Evolutionary conservation across 768 basidiomycete species (phyloP).

Genomic region (Pluteus cervinus): DNA sequence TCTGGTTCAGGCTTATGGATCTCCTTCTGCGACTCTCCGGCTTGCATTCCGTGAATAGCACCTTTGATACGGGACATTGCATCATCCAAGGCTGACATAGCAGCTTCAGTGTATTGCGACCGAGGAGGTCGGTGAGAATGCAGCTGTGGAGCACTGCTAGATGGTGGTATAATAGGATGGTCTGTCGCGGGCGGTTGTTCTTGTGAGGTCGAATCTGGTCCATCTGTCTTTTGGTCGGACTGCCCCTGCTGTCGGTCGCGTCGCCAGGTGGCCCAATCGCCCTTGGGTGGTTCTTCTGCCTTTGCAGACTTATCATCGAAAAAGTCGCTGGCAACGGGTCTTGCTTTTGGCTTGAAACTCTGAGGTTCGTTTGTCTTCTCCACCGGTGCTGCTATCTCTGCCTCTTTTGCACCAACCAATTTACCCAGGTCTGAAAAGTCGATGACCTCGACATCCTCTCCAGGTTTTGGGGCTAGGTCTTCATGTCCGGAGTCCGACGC

Average conservation of each 20-base stretch:
- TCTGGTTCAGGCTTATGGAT: slow-evolving; percentile 17
- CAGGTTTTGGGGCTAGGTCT: slow-evolving; percentile 35
- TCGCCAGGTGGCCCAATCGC: slow-evolving; percentile 33
- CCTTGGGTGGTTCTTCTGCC: slow-evolving; percentile 15
- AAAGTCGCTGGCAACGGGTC: slow-evolving; percentile 66
- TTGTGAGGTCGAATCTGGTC: too few relatives aligned
- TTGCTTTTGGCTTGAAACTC: slow-evolving; percentile 15
- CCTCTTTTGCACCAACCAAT: slow-evolving; percentile 43
- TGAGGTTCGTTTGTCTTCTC: slow-evolving; percentile 13
- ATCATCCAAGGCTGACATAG: slow-evolving; percentile 75
- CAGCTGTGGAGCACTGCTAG: not conserved
- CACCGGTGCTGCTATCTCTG: slow-evolving; percentile 13
- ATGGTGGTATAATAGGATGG: not conserved
- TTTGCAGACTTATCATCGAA: slow-evolving; percentile 44
- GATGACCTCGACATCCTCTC: slow-evolving; percentile 70
- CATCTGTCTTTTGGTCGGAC: too few relatives aligned
- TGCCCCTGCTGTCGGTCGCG: slow-evolving; percentile 11
- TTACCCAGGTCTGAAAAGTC: slow-evolving; percentile 75
- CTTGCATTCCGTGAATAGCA: slow-evolving; percentile 65
- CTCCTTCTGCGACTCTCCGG: slow-evolving; percentile 30
- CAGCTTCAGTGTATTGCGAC: slow-evolving; percentile 40
- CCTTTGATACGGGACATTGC: slow-evolving; percentile 84
- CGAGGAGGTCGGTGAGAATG: slow-evolving; percentile 29
- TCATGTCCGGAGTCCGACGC: too few relatives aligned
- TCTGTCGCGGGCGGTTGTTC: not conserved